Percentiles rank a stretch among this genome's conserved stretches.
Conservation (phyloP, 2,329 filamentous ascomycete genomes). For the Alternaria sp. region DNA sequence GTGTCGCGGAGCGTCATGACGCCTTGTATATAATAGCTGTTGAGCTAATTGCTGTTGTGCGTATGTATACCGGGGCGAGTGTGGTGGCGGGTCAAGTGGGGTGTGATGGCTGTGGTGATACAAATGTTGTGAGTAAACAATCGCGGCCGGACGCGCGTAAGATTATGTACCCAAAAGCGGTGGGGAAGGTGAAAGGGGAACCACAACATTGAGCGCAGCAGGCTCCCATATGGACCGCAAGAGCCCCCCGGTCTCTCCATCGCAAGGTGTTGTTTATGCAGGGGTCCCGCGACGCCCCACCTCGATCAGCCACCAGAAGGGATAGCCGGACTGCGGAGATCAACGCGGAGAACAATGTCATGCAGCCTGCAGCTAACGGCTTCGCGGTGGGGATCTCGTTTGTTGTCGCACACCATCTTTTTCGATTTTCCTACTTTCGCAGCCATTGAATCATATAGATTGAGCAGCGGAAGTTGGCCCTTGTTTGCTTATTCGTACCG, state of each 20-base stretch:
- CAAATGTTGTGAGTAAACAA: constrained; percentile 19
- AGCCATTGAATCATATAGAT: not conserved
- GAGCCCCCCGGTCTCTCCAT: constrained; percentile 8
- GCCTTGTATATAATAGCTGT: constrained; percentile 9
- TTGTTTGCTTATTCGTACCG: constrained; percentile 2
- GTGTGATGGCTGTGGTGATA: constrained; percentile 10
- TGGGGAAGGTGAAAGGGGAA: constrained; percentile 21
- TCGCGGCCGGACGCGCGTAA: constrained; percentile 6
- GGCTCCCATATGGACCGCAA: constrained; percentile 9
- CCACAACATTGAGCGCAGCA: constrained; percentile 7
- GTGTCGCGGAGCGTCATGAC: constrained; percentile 45
- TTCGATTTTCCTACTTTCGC: not conserved
- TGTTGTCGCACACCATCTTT: not conserved
- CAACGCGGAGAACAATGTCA: constrained; percentile 10
- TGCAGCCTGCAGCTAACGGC: constrained; percentile 14
- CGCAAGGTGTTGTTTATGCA: constrained; percentile 14
- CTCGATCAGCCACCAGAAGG: constrained; percentile 10
- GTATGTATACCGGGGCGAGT: constrained; percentile 13
- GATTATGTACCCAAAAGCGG: constrained; percentile 3
- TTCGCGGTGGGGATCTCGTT: not conserved
- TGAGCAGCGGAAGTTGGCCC: not conserved
- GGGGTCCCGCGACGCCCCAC: constrained; percentile 13
- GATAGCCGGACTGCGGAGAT: constrained; percentile 16
- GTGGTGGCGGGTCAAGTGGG: constrained; percentile 14
- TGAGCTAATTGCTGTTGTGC: constrained; percentile 16